Evolutionary conservation across 768 basidiomycete species (phyloP), one percentile per base, ranked within the genome.

Genomic region (Macrolepiota albuminosa): DNA sequence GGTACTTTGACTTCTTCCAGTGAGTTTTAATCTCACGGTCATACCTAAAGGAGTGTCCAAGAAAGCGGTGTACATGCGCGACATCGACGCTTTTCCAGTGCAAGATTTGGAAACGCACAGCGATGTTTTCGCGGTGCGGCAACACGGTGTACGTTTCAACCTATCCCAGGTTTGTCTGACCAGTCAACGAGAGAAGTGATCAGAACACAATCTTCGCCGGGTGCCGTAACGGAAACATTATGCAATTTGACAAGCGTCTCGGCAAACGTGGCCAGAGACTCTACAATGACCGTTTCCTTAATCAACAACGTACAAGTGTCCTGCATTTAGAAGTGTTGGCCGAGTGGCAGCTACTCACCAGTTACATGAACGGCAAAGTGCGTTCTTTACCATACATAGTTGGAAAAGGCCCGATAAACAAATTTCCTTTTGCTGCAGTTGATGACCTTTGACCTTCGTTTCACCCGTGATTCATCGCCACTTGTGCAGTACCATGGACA

Each of bases 371-470:
- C 57, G 88, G 89, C 29, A 70, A 80, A 31, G 89, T 88, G 61
- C 59, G 82, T 36, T 50, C 39, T 37, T 54, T 14, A 5, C 59
- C 57, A 45, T 49, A 42, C 42, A 24, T 26, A 37, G 9, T 26
- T 34, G 9, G 2, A 54, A 16, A 45, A 49, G 54, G 40, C 14
- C 43, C 39, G 40, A 42, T 52, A 45, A 48, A 50, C 57, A 37
- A 40, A 45, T 42, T 49, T 11, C 47, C 52, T 47, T 50, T n/a
- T 43, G 39, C n/a, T 39, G 34, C 42, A 88, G 89, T 73, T 90
- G 21, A 21, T 81, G 49, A 72, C 79, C 3, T 87, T 81, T 61
- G 89, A 91, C 70, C 69, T 88, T 54, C 84, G 89, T 9, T 88
- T 81, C 63, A 70, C 78, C 49, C 68, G 73, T n/a, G 62, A 63